Conservation (phyloP, 805 yeast species). For the Candida namnaoensis region DNA sequence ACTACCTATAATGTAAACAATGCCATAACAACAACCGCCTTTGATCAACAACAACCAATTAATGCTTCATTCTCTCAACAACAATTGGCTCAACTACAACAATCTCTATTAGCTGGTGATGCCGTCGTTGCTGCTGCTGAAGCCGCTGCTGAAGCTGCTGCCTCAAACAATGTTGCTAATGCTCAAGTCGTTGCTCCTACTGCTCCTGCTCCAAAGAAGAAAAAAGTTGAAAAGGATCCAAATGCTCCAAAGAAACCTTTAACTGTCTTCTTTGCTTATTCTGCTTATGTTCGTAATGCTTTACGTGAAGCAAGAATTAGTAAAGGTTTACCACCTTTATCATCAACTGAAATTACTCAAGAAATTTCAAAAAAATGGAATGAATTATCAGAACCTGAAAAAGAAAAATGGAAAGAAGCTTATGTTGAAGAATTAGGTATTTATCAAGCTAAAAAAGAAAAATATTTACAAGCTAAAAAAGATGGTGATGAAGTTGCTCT, state of each 20-base stretch:
- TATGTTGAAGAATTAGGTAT: constrained; percentile 33
- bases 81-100: constrained; percentile 4
- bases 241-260: constrained; percentile 94
- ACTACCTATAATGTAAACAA: constrained; percentile 24
- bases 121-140: neutral
- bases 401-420: constrained; percentile 60
- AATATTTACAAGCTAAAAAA: constrained; percentile 37
- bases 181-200: neutral
- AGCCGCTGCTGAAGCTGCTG: constrained; percentile 5
- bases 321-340: constrained; percentile 51
- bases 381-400: constrained; percentile 57
- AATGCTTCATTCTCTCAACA: neutral
- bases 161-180: neutral
- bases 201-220: constrained; percentile 24
- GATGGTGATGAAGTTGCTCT: constrained; percentile 22
- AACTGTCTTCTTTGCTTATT: constrained; percentile 76
- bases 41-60: constrained; percentile 1
- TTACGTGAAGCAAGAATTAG: constrained; percentile 60
- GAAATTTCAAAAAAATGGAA: constrained; percentile 79
- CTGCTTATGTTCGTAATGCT: constrained; percentile 62
- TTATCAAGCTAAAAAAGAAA: constrained; percentile 37
- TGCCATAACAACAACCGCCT: constrained; percentile 9
- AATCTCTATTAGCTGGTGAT: neutral
- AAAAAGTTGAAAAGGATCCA: constrained; percentile 66
- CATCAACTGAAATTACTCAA: constrained; percentile 72